phyloP scores from a whole-genome alignment of 495 filamentous ascomycete species.

The Daldinia loculata region DNA sequence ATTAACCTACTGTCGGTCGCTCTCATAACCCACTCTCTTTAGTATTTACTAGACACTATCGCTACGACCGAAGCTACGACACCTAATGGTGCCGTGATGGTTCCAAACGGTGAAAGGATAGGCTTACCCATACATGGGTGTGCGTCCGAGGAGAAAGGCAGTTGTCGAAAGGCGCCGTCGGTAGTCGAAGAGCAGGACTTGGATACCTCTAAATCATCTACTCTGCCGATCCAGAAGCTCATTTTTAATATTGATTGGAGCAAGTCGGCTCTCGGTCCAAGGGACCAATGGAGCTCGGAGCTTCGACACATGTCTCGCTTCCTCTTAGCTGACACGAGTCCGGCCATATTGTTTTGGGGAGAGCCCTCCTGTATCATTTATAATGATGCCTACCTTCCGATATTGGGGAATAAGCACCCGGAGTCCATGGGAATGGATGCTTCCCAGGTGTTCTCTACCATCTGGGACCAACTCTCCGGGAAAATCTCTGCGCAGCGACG shows the following conservation, averaged over 20 bases:
- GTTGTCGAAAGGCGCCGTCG: background rate
- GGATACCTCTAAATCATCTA: background rate
- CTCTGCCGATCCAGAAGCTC: slow-evolving; percentile 5
- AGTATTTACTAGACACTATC: background rate
- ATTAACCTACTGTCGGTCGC: background rate
- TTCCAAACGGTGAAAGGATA: slow-evolving; percentile 3
- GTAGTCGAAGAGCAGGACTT: background rate
- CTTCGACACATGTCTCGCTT: slow-evolving; percentile 36
- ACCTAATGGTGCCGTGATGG: slow-evolving; percentile 24
- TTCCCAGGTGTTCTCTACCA: slow-evolving; percentile 47
- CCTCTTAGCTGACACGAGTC: slow-evolving; percentile 40
- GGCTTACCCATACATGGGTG: background rate
- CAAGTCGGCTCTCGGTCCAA: slow-evolving; percentile 18
- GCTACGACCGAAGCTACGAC: background rate
- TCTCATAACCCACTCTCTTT: background rate
- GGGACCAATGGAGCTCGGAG: slow-evolving; percentile 11
- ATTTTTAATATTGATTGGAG: slow-evolving; percentile 22
- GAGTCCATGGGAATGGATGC: slow-evolving; percentile 50
- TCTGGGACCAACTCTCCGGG: slow-evolving; percentile 48
- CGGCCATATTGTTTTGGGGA: slow-evolving; percentile 53
- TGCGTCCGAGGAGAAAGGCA: background rate
- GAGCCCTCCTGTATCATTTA: slow-evolving; percentile 54
- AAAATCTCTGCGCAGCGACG: slow-evolving; percentile 39
- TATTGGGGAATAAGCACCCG: slow-evolving; percentile 51
- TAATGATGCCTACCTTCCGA: slow-evolving; percentile 56